A percentile compares a stretch with the other conserved stretches of the same genome.
These are phyloP conservation scores for Agaricus blazei DNA, from an alignment of 768 basidiomycete species.

Conservation along the genomic window DNA sequence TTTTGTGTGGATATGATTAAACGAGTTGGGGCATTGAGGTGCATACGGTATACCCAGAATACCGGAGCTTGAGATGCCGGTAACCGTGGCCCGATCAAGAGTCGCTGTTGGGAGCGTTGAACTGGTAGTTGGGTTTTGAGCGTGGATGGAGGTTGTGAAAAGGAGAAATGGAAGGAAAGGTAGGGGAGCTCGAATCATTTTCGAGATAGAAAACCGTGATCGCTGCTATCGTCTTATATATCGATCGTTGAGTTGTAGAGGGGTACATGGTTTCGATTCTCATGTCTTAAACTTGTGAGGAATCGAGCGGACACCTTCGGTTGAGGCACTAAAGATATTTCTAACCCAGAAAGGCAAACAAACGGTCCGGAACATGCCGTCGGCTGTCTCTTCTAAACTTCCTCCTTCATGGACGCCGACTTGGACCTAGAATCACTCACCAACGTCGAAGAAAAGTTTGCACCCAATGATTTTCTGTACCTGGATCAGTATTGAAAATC, in stretches of 20 bases:
- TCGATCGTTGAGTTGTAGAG: neutral
- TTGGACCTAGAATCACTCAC: too few relatives aligned
- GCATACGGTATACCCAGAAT: slow-evolving; percentile 14
- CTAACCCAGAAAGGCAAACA: too few relatives aligned
- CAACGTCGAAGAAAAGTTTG: too few relatives aligned
- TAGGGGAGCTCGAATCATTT: neutral
- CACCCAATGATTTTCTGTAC: neutral
- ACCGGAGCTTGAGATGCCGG: slow-evolving; percentile 5
- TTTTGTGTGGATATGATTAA: slow-evolving; percentile 12
- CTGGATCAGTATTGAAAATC: too few relatives aligned
- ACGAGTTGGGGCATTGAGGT: slow-evolving; percentile 9
- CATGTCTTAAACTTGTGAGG: neutral
- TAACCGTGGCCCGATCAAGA: slow-evolving; percentile 4
- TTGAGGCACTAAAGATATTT: too few relatives aligned
- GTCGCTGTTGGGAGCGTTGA: slow-evolving; percentile 1
- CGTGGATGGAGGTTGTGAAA: neutral
- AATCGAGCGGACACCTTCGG: too few relatives aligned
- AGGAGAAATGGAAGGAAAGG: neutral
- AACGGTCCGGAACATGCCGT: too few relatives aligned
- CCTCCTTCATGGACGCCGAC: too few relatives aligned
- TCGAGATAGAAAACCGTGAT: neutral
- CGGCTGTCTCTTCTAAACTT: too few relatives aligned
- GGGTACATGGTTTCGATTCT: neutral
- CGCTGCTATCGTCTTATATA: neutral
- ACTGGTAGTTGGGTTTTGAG: slow-evolving; percentile 1